phyloP scores from a whole-genome alignment of 1,139 yeast species.

The Candida buenavistaensis region DNA sequence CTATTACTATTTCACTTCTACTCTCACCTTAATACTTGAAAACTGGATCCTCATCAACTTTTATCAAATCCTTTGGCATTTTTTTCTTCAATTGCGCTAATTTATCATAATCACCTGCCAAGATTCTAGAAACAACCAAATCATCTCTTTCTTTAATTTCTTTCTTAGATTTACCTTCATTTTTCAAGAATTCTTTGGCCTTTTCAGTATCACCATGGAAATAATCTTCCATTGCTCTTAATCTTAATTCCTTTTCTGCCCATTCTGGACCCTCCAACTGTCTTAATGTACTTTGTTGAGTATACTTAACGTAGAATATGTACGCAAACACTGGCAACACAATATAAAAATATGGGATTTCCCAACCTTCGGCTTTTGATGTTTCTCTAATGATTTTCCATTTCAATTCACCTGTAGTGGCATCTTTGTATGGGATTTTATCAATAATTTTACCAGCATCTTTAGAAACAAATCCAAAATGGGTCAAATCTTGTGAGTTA shows the following conservation, averaged over 20 bases:
- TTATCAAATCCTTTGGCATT: conserved; percentile 40
- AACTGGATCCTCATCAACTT: conserved; percentile 34
- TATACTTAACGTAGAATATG: conserved; percentile 46
- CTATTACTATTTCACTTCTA: too few species aligned
- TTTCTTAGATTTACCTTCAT: conserved; percentile 55
- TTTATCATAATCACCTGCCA: conserved; percentile 83
- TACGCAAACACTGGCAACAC: conserved; percentile 61
- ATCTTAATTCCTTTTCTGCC: conserved; percentile 82
- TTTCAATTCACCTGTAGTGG: conserved; percentile 72
- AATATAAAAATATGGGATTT: conserved; percentile 67
- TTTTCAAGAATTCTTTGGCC: conserved; percentile 55
- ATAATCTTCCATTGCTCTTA: conserved; percentile 70
- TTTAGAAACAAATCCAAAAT: conserved; percentile 60
- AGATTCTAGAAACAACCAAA: conserved; percentile 76
- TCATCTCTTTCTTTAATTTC: conserved; percentile 74
- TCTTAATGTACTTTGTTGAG: conserved; percentile 45
- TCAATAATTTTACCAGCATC: conserved; percentile 72
- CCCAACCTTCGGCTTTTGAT: conserved; percentile 84
- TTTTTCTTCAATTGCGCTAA: conserved; percentile 68
- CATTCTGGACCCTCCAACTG: conserved; percentile 60
- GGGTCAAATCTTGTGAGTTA: conserved; percentile 63
- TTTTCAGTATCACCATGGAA: conserved; percentile 63
- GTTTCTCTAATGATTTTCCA: conserved; percentile 80
- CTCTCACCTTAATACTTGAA: conserved; percentile 21
- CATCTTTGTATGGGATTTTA: conserved; percentile 81